Base-by-base conservation (phyloP, 345 rosid genomes). In the Arabidopsis arenosa region DNA sequence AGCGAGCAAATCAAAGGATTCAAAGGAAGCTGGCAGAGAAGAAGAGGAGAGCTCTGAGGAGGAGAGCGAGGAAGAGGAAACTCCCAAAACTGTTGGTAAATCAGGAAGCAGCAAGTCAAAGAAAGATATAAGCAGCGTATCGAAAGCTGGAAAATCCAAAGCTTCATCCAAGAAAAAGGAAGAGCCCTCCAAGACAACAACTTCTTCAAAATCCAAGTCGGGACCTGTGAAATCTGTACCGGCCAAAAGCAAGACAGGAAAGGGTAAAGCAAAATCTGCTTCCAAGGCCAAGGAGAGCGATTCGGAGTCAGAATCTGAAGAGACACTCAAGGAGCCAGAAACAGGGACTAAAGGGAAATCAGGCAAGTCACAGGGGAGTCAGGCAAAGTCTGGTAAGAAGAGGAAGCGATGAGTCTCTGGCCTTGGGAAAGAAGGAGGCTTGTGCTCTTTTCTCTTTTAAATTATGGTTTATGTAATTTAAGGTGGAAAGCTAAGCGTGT, bases 301-400 rank as follows among this genome's bases (percentile, higher is more conserved):
- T 36, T 80, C 56, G 1, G 78, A 81, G 74, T 88, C 86, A 45
- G 84, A 64, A 59, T 80, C 88, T 9, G 71, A 77, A n/a, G 93
- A 85, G 45, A 85, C 87, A 21, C 81, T 67, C 1, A 75, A 81
- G 61, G 73, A 69, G 23, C 51, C 69, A 17, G 87, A 84, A 80
- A 28, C 79, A 56, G 79, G 65, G 64, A 63, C 59, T 0, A 86
- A 89, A 77, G 81, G 80, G 52, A 86, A 87, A 70, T 40, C 79
- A 51, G 67, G 85, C 13, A 92, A 84, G 84, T 78, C 76, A 11
- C 88, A 26, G 43, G 88, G 84, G 69, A 86, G 85, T 48, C 90
- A 82, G 57, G 37, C 53, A 0, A 88, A 85, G 77, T 80, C 88
- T 3, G 86, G 85, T 39, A 89, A 85, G 74, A 92, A 87, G 81